phyloP scores from a whole-genome alignment of 495 filamentous ascomycete species.

The Saxispiralis lemnorum region DNA sequence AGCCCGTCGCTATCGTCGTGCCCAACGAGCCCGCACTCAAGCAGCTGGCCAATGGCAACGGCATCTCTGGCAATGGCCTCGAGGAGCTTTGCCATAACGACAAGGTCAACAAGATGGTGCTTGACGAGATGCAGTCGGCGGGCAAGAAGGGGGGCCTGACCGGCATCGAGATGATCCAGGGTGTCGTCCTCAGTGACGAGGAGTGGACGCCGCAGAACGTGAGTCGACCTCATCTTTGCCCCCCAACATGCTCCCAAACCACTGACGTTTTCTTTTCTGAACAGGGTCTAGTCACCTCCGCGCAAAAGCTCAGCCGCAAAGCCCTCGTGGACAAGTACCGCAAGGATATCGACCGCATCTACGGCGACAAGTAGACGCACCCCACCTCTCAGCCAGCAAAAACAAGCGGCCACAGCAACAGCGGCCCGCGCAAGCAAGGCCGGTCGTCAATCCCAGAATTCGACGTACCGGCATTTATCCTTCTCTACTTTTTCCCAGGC shows the following conservation, averaged over 20 bases:
- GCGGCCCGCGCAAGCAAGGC: too few species aligned
- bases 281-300: constrained; percentile 49
- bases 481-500: too few species aligned
- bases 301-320: constrained; percentile 62
- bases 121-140: constrained; percentile 61
- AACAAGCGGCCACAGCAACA: too few species aligned
- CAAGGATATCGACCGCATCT: constrained; percentile 46
- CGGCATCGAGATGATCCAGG: constrained; percentile 82
- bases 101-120: constrained; percentile 59
- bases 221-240: constrained; percentile 36
- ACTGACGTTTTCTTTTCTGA: background rate
- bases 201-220: constrained; percentile 97
- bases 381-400: too few species aligned
- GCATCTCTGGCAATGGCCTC: constrained; percentile 48
- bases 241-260: background rate
- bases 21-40: constrained; percentile 71
- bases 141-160: constrained; percentile 60
- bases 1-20: constrained; percentile 87
- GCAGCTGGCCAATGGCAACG: constrained; percentile 58
- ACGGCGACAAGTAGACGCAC: constrained; percentile 13
- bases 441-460: too few species aligned
- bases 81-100: constrained; percentile 71
- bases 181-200: constrained; percentile 82
- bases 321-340: constrained; percentile 47
- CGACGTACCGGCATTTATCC: too few species aligned